phyloP scores from a whole-genome alignment of 352 stramenopile genomes.

The Globisporangium parvum region DNA sequence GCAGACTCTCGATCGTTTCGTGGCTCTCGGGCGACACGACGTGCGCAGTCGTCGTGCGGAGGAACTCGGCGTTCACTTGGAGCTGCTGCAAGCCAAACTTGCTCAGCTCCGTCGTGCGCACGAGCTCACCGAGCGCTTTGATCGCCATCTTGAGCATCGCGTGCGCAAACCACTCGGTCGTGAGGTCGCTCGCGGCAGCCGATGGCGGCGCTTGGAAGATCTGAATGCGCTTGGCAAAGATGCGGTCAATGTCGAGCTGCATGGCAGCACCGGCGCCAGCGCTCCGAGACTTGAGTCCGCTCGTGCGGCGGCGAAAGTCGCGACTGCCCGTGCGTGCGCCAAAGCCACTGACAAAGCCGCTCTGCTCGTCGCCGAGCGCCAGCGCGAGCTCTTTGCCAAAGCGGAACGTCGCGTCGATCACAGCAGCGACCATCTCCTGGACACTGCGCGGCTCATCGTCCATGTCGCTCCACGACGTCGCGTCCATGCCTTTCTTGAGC shows the following conservation, averaged over 20 bases:
- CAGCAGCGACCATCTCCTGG: constrained; percentile 51
- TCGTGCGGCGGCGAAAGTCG: constrained; percentile 59
- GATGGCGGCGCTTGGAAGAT: constrained; percentile 36
- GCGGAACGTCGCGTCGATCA: constrained; percentile 52
- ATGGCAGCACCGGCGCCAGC: constrained; percentile 37
- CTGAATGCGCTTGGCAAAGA: constrained; percentile 74
- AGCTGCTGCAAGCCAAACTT: constrained; percentile 73
- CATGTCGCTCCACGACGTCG: constrained; percentile 47
- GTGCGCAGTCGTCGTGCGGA: constrained; percentile 44
- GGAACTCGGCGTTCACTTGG: constrained; percentile 75
- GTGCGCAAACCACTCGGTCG: constrained; percentile 56
- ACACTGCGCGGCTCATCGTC: constrained; percentile 64
- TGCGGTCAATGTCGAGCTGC: constrained; percentile 76
- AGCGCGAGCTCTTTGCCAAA: constrained; percentile 60
- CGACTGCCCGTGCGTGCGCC: constrained; percentile 41
- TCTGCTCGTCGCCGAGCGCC: constrained; percentile 56
- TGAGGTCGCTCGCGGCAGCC: constrained; percentile 26
- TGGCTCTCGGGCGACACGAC: constrained; percentile 42
- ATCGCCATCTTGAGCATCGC: constrained; percentile 73
- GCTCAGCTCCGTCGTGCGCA: constrained; percentile 53
- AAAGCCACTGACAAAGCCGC: constrained; percentile 30
- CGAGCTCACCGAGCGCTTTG: constrained; percentile 69
- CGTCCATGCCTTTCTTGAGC: constrained; percentile 32
- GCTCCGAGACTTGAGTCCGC: constrained; percentile 46
- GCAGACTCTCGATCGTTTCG: constrained; percentile 57